Evolutionary conservation across 768 basidiomycete species (phyloP).

Genomic region (Mycena floridula): DNA sequence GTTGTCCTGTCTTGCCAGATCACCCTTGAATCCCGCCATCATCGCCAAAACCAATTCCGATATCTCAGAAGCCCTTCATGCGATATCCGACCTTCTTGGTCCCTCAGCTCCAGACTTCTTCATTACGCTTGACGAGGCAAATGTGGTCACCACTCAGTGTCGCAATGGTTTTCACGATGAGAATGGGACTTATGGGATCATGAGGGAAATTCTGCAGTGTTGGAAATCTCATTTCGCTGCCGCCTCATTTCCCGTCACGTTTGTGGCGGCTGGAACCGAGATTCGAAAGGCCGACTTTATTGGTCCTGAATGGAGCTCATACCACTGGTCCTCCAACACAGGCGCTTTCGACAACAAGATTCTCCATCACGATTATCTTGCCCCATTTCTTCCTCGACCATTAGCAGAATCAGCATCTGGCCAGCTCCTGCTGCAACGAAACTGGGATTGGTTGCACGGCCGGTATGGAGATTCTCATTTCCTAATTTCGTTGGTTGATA

Average conservation of each 20-base stretch:
- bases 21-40: too few relatives aligned
- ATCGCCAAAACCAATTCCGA: neutral
- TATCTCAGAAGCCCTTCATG: neutral
- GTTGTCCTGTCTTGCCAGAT: too few relatives aligned
- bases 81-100: neutral
- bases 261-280: neutral
- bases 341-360: neutral
- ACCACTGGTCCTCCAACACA: neutral
- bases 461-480: neutral
- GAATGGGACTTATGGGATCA: neutral
- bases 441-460: neutral
- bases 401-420: neutral
- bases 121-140: constrained; percentile 1
- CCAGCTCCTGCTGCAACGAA: neutral
- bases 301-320: neutral
- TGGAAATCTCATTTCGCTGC: neutral
- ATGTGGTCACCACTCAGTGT: neutral
- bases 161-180: neutral
- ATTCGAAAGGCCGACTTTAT: neutral
- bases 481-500: neutral
- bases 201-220: neutral
- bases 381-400: neutral
- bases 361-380: neutral
- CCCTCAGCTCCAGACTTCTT: too few relatives aligned
- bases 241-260: neutral